Percentiles rank a stretch among this genome's conserved stretches.
Conservation (phyloP, 345 rosid genomes). For the Odontarrhena argentea region DNA sequence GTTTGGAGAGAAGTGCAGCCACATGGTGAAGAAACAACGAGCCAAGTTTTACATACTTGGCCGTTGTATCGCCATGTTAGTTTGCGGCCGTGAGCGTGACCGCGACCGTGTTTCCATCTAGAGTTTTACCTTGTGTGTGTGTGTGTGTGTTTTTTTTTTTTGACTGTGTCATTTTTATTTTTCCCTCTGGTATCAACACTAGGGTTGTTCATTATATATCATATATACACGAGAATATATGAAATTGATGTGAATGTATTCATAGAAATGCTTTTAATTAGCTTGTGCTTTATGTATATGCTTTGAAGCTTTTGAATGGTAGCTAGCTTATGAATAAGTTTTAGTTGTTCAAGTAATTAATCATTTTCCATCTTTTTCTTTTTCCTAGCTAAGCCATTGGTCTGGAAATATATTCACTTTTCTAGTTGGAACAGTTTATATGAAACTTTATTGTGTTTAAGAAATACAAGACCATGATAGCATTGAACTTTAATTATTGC, state of each 20-base stretch:
- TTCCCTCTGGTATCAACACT: slow-evolving; percentile 26
- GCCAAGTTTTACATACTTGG: slow-evolving; percentile 80
- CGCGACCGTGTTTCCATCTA: slow-evolving; percentile 25
- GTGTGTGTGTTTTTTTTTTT: not conserved
- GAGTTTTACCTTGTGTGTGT: slow-evolving; percentile 8
- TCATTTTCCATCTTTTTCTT: not conserved
- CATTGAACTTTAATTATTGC: not conserved
- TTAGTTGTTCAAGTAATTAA: slow-evolving; percentile 21
- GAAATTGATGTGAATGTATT: slow-evolving; percentile 31
- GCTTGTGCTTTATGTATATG: not conserved
- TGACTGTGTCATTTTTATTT: not conserved
- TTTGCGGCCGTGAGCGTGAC: slow-evolving; percentile 64
- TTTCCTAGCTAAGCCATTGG: not conserved
- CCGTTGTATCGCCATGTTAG: slow-evolving; percentile 76
- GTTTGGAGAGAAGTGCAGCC: slow-evolving; percentile 71
- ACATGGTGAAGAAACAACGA: slow-evolving; percentile 74
- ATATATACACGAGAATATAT: slow-evolving; percentile 27
- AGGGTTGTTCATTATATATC: slow-evolving; percentile 26
- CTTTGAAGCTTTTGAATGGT: slow-evolving; percentile 9
- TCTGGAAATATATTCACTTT: slow-evolving; percentile 5
- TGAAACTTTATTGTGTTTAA: not conserved
- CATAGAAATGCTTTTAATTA: slow-evolving; percentile 22
- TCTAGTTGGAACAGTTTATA: slow-evolving; percentile 11
- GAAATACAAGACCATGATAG: slow-evolving; percentile 12
- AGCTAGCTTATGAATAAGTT: not conserved